These are phyloP conservation scores for Closterium sp. DNA, from an alignment of 139 green algal genomes.

Conservation along the genomic window DNA sequence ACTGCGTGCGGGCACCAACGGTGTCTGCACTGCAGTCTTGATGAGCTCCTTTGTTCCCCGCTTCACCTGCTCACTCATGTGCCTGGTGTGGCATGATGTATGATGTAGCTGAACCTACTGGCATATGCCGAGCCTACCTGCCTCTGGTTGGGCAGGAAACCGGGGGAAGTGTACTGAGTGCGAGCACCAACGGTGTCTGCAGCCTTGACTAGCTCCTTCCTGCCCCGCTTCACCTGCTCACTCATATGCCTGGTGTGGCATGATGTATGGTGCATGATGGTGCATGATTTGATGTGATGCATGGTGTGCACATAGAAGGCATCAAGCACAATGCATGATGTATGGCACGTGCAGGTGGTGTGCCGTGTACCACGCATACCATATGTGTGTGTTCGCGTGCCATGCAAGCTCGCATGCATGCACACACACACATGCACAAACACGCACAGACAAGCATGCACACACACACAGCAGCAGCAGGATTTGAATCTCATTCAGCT, in stretches of 20 bases:
- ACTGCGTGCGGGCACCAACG: not conserved
- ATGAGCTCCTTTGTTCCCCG: not conserved
- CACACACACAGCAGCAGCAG: not conserved
- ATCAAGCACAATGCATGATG: too few relatives aligned
- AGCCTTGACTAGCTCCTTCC: too few relatives aligned
- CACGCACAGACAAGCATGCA: too few relatives aligned
- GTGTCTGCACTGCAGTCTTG: not conserved
- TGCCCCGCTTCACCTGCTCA: too few relatives aligned
- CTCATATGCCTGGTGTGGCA: too few relatives aligned
- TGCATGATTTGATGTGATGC: not conserved
- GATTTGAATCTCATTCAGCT: not conserved
- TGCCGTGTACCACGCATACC: not conserved
- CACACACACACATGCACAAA: not conserved
- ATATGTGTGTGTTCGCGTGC: too few relatives aligned
- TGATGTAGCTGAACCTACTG: too few relatives aligned
- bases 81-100: not conserved
- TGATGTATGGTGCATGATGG: not conserved
- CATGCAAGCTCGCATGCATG: not conserved
- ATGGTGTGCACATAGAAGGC: too few relatives aligned
- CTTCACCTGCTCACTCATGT: not conserved
- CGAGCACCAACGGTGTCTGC: too few relatives aligned
- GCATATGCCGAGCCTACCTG: too few relatives aligned
- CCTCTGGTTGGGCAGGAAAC: too few relatives aligned
- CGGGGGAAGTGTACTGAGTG: too few relatives aligned
- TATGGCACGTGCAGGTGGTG: not conserved